These are phyloP conservation scores for Nannochloris sp. DNA, from an alignment of 139 green algal genomes.

Conservation along the genomic window DNA sequence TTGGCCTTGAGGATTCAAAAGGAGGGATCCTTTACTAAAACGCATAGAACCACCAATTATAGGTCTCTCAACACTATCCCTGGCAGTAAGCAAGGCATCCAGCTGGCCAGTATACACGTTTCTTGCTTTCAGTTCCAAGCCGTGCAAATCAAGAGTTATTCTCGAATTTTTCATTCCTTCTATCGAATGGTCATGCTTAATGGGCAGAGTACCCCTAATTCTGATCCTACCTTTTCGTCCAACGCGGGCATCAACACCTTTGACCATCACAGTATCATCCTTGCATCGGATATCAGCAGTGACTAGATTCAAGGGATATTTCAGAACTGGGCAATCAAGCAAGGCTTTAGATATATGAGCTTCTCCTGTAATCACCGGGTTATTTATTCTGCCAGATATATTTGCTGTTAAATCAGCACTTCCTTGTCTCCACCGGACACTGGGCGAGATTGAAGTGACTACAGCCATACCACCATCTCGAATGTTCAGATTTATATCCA, in stretches of 20 bases:
- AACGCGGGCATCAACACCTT: conserved; percentile 56
- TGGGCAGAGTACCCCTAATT: conserved; percentile 47
- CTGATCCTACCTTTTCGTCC: conserved; percentile 54
- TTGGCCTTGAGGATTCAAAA: conserved; percentile 43
- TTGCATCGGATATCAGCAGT: conserved; percentile 37
- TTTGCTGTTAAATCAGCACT: conserved; percentile 51
- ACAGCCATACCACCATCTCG: conserved; percentile 76
- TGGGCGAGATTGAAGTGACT: conserved; percentile 55
- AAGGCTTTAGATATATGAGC: conserved; percentile 34
- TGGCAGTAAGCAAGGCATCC: conserved; percentile 48
- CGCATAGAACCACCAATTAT: conserved; percentile 50
- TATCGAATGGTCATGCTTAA: conserved; percentile 17
- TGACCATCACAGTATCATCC: conserved; percentile 37
- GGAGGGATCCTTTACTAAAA: conserved; percentile 54
- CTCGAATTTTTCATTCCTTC: neutral
- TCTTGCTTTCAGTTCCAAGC: conserved; percentile 55
- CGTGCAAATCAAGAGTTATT: conserved; percentile 24
- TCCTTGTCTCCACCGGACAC: conserved; percentile 62
- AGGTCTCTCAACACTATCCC: conserved; percentile 44
- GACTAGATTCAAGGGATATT: conserved; percentile 43
- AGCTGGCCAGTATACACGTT: conserved; percentile 62
- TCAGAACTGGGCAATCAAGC: conserved; percentile 41
- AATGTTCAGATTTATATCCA: conserved; percentile 53
- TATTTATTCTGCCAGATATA: conserved; percentile 23
- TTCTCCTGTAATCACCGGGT: conserved; percentile 33